phyloP scores from a whole-genome alignment of 352 stramenopile genomes.

The Phytophthora kernoviae region DNA sequence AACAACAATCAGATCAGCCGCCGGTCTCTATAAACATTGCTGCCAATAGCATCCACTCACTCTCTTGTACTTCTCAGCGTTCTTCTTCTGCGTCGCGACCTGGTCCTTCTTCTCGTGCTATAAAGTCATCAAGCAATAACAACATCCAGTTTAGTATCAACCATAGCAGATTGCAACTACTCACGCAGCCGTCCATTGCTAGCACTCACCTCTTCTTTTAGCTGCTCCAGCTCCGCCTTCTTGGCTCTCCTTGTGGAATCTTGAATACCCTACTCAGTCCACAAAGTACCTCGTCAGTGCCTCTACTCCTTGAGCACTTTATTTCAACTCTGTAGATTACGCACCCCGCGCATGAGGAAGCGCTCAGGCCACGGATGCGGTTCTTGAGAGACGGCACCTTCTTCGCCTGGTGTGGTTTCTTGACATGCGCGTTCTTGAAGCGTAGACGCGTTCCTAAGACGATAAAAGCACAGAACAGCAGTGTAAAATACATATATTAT shows the following conservation, averaged over 20 bases:
- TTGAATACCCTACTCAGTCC: slow-evolving; percentile 35
- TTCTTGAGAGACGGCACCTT: slow-evolving; percentile 86
- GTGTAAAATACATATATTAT: neutral
- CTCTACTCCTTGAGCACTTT: neutral
- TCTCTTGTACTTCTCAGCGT: slow-evolving; percentile 83
- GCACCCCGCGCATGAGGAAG: slow-evolving; percentile 74
- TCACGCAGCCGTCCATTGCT: neutral
- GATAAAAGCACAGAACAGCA: neutral
- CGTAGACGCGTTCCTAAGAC: slow-evolving; percentile 67
- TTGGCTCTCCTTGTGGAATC: slow-evolving; percentile 51
- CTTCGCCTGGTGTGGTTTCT: slow-evolving; percentile 60
- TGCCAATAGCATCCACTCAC: slow-evolving; percentile 26
- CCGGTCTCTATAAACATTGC: neutral
- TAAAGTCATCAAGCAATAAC: neutral
- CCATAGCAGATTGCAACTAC: neutral
- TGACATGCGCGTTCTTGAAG: slow-evolving; percentile 62
- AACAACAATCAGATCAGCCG: slow-evolving; percentile 8
- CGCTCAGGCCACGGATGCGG: slow-evolving; percentile 78
- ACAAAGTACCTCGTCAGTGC: neutral
- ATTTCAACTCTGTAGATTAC: slow-evolving; percentile 8
- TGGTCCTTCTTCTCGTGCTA: slow-evolving; percentile 55
- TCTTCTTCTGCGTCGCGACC: slow-evolving; percentile 68
- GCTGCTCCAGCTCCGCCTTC: slow-evolving; percentile 52
- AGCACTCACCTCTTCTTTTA: slow-evolving; percentile 44
- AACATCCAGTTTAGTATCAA: neutral